phyloP scores from a whole-genome alignment of 2,329 filamentous ascomycete species.

The Xylogone sp. region DNA sequence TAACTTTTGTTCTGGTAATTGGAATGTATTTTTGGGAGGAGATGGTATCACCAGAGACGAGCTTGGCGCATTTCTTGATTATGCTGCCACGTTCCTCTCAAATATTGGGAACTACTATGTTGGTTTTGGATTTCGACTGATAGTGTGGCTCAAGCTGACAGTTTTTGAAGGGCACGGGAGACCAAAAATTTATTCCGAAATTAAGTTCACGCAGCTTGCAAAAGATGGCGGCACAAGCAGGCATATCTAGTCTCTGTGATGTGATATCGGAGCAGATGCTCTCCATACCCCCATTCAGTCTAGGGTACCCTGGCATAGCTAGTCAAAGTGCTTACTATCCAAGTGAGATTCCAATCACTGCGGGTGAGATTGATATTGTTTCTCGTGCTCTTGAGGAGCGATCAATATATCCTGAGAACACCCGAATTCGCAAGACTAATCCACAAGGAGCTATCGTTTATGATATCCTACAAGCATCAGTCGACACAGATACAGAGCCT shows the following conservation, averaged over 20 bases:
- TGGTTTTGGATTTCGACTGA: constrained; percentile 6
- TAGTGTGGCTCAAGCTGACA: constrained; percentile 4
- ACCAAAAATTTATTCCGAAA: constrained; percentile 56
- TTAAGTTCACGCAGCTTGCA: constrained; percentile 33
- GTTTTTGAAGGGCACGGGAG: constrained; percentile 43
- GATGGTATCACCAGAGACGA: constrained; percentile 28
- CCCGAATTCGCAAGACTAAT: constrained; percentile 42
- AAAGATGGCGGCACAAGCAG: constrained; percentile 37
- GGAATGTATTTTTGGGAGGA: constrained; percentile 39
- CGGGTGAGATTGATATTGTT: constrained; percentile 49
- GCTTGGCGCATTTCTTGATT: constrained; percentile 42
- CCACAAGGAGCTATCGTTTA: constrained; percentile 33
- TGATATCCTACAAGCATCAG: constrained; percentile 41
- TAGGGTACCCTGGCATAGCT: constrained; percentile 50
- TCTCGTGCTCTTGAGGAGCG: constrained; percentile 47
- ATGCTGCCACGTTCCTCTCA: constrained; percentile 52
- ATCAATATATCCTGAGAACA: constrained; percentile 53
- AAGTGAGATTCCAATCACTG: constrained; percentile 44
- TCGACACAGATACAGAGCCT: constrained; percentile 21
- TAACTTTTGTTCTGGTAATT: constrained; percentile 45
- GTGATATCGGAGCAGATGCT: constrained; percentile 37
- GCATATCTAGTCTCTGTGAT: constrained; percentile 32
- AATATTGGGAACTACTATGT: constrained; percentile 59
- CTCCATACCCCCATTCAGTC: constrained; percentile 45
- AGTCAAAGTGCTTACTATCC: constrained; percentile 56